Percentiles rank a stretch among this genome's conserved stretches.
Conservation (phyloP, 345 rosid genomes). For the Microcos paniculata region DNA sequence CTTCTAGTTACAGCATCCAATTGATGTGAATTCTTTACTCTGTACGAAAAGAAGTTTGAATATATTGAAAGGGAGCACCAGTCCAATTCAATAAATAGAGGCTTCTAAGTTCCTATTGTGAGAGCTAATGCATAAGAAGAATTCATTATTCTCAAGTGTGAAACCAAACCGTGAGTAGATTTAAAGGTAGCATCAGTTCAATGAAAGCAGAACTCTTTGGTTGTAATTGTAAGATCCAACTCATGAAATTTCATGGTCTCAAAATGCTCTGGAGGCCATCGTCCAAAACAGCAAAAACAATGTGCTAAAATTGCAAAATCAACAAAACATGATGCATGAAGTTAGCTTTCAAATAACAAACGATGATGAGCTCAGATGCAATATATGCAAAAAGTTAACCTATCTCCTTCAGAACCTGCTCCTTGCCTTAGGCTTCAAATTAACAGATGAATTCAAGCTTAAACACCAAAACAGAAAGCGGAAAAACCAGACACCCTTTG, state of each 20-base stretch:
- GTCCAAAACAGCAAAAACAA: neutral
- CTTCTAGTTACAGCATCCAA: neutral
- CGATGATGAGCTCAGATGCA: neutral
- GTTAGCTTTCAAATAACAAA: neutral
- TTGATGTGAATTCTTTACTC: neutral
- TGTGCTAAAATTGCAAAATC: neutral
- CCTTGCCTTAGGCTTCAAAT: neutral
- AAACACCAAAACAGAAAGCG: neutral
- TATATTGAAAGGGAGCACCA: neutral
- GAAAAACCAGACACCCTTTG: neutral
- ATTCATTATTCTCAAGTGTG: neutral
- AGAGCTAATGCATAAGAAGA: neutral
- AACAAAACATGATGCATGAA: neutral
- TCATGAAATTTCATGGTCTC: neutral
- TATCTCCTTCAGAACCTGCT: neutral
- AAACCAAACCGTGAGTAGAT: neutral
- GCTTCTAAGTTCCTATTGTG: neutral
- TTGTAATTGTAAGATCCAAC: neutral
- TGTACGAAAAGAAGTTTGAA: neutral
- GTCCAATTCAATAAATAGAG: neutral
- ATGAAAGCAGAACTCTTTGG: neutral
- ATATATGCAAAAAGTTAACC: neutral
- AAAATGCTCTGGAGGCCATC: neutral
- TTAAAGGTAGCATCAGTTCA: neutral
- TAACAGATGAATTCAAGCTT: neutral